Evolutionary conservation across 2,329 filamentous ascomycete genomes (phyloP).

Genomic region (Bipolaris cookei): DNA sequence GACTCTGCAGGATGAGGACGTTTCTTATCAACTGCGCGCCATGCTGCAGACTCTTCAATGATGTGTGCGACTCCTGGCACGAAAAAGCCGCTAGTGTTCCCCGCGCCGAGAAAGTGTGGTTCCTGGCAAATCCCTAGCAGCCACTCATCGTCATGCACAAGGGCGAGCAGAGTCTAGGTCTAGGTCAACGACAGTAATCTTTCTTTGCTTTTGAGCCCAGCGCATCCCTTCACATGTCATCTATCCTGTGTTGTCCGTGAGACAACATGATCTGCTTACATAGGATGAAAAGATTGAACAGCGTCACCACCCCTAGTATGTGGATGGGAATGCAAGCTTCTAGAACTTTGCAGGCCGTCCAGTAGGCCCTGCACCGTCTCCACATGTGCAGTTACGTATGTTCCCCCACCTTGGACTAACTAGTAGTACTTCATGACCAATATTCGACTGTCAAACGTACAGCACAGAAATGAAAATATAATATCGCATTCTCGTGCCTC

Average conservation of each 20-base stretch:
- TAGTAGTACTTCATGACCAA: constrained; percentile 8
- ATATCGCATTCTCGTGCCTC: constrained; percentile 15
- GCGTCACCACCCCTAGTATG: neutral
- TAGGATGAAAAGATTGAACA: too few species aligned
- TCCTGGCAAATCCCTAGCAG: constrained; percentile 28
- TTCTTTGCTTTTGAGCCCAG: neutral
- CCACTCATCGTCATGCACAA: constrained; percentile 22
- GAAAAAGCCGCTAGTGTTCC: constrained; percentile 30
- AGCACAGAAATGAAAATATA: neutral
- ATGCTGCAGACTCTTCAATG: constrained; percentile 22
- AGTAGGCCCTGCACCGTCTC: constrained; percentile 21
- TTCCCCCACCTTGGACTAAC: constrained; percentile 14
- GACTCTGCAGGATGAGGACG: neutral
- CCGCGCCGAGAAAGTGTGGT: constrained; percentile 31
- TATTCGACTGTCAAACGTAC: neutral
- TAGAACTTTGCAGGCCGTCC: constrained; percentile 24
- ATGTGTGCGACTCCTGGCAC: constrained; percentile 22
- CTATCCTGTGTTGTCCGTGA: neutral
- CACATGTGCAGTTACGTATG: constrained; percentile 21
- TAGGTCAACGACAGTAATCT: constrained; percentile 1
- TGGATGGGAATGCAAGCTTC: constrained; percentile 3
- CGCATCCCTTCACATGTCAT: neutral
- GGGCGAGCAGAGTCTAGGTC: constrained; percentile 5
- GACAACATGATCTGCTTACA: neutral
- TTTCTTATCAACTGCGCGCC: constrained; percentile 1